phyloP scores from a whole-genome alignment of 345 rosid species.

The Eucalyptus polyanthemos region DNA sequence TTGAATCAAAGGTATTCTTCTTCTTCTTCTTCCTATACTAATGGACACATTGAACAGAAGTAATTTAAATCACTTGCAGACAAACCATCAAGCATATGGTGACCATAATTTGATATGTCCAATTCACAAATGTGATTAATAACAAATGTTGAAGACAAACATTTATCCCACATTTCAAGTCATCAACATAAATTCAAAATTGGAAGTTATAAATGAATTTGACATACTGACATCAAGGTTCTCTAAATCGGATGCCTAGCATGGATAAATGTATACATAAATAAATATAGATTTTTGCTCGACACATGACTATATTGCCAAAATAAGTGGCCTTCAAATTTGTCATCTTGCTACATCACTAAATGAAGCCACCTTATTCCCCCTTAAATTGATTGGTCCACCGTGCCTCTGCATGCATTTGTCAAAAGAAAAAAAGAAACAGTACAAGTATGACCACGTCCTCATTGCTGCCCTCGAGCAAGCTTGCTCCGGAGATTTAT shows the following conservation, averaged over 20 bases:
- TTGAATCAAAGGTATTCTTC: background rate
- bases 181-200: background rate
- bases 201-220: background rate
- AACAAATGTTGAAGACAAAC: background rate
- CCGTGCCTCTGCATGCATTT: background rate
- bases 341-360: background rate
- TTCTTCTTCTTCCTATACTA: background rate
- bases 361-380: background rate
- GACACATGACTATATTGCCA: background rate
- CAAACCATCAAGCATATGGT: background rate
- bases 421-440: background rate
- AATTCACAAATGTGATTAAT: background rate
- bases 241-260: background rate
- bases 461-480: background rate
- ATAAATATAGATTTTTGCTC: background rate
- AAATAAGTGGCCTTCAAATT: background rate
- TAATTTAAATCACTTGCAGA: background rate
- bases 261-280: background rate
- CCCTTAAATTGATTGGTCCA: background rate
- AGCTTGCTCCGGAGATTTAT: background rate
- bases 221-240: background rate
- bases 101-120: background rate
- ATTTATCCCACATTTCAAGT: background rate
- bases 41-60: background rate
- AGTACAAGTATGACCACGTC: background rate